Evolutionary conservation across 352 stramenopile genomes (phyloP), one percentile per base, ranked within the genome.

Genomic region (Plasmopara muralis): DNA sequence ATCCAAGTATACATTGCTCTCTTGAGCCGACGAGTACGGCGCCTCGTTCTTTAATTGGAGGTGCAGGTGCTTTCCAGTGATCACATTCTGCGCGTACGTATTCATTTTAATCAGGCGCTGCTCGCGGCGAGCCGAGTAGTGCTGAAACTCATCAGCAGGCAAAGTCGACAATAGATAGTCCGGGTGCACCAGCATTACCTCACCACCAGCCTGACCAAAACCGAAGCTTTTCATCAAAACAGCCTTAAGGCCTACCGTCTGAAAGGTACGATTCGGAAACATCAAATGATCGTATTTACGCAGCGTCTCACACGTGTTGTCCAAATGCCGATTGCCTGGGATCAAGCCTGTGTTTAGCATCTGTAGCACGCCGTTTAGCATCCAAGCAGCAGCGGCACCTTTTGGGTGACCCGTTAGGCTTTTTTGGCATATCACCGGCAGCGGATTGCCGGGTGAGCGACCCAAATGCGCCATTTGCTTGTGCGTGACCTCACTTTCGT

Each of bases 1-100:
- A 55, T 95, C 78, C 49, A 95, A 60, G 67, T 94, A 95, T 55
- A 95, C 82, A 35, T 63, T 79, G 71, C 76, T 87, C 57, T 94
- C 83, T 55, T 92, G 77, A 15, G 81, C 74, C 10, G 69, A 63
- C 15, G 80, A 84, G 75, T 92, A 95, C 48, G 83, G 83, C 18
- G 85, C 72, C 42, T 81, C 53, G 47, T 89, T 68, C 79, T 95
- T 95, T 25, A 95, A 72, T 30, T 87, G 72, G 33, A 93, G 76
- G 56, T 87, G 72, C 53, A 50, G 62, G 46, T 84, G 64, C 70
- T 92, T 91, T 56, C 83, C 79, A 9, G 60, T 78, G 41, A 95
- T 52, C n/a, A 87, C 68, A n/a, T 76, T 66, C 50, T 95, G 85
- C 29, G 68, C 35, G 67, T 94, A 80, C 40, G 63, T 63, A 68